phyloP scores from a whole-genome alignment of 2,329 filamentous ascomycete genomes.

The Fusarium haematococcum region DNA sequence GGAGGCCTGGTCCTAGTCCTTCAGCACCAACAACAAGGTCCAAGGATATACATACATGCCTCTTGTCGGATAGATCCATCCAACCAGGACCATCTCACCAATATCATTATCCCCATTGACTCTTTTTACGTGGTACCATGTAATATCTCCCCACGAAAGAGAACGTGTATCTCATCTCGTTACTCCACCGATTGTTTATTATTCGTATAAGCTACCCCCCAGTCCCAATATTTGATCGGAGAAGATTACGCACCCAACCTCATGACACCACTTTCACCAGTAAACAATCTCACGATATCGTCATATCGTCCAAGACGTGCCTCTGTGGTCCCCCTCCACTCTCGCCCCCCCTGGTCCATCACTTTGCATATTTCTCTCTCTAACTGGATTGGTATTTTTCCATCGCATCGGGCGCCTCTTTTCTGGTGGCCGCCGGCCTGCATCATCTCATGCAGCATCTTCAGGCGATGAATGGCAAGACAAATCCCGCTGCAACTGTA shows the following conservation, averaged over 20 bases:
- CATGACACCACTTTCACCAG: slow-evolving; percentile 22
- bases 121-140: neutral
- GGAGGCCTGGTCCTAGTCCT: neutral
- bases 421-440: neutral
- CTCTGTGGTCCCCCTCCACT: neutral
- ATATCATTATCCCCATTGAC: neutral
- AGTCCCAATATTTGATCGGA: neutral
- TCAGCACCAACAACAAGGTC: neutral
- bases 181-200: neutral
- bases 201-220: neutral
- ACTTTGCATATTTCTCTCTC: neutral
- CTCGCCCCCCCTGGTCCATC: neutral
- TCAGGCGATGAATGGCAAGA: neutral
- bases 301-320: slow-evolving; percentile 12
- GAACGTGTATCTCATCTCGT: neutral
- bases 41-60: neutral
- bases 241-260: neutral
- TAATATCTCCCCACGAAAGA: neutral
- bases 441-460: slow-evolving; percentile 5
- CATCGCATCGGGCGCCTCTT: slow-evolving; percentile 22
- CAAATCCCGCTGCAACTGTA: neutral
- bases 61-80: neutral
- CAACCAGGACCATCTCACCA: neutral
- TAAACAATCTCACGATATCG: slow-evolving; percentile 12
- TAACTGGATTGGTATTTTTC: slow-evolving; percentile 6